Conservation (phyloP, 805 yeast species). For the Saccharomycopsis fermentans region DNA sequence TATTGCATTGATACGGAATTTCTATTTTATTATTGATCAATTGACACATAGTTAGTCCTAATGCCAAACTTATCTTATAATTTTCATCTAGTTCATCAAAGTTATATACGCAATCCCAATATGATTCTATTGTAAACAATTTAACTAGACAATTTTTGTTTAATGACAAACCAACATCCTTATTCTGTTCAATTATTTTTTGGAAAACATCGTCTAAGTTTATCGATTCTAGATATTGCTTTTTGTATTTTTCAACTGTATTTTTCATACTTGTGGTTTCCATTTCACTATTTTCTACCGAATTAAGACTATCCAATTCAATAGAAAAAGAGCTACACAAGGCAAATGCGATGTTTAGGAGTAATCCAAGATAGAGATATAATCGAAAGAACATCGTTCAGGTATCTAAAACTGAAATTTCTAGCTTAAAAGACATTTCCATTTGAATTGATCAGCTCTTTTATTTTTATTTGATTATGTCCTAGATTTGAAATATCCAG, state of each 20-base stretch:
- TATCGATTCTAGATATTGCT: background rate
- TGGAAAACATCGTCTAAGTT: background rate
- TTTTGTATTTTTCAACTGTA: background rate
- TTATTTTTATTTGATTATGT: too few relatives aligned
- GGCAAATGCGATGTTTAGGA: background rate
- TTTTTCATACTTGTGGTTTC: background rate
- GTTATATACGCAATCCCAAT: slow-evolving; percentile 1
- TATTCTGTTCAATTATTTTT: background rate
- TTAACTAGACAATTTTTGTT: background rate
- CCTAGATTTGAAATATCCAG: too few relatives aligned
- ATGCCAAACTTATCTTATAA: background rate
- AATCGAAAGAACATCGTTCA: background rate
- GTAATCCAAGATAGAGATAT: background rate
- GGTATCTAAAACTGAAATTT: too few relatives aligned
- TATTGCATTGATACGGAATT: background rate
- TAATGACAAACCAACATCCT: background rate
- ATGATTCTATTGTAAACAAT: background rate
- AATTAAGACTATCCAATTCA: background rate
- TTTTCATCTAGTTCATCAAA: background rate
- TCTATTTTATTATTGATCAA: background rate
- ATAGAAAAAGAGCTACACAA: background rate
- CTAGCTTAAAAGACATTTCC: too few relatives aligned
- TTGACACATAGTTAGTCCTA: slow-evolving; percentile 2
- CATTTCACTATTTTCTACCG: background rate
- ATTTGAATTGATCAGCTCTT: too few relatives aligned